Conservation (phyloP, 2,329 filamentous ascomycete species). For the Pyricularia sp. region DNA sequence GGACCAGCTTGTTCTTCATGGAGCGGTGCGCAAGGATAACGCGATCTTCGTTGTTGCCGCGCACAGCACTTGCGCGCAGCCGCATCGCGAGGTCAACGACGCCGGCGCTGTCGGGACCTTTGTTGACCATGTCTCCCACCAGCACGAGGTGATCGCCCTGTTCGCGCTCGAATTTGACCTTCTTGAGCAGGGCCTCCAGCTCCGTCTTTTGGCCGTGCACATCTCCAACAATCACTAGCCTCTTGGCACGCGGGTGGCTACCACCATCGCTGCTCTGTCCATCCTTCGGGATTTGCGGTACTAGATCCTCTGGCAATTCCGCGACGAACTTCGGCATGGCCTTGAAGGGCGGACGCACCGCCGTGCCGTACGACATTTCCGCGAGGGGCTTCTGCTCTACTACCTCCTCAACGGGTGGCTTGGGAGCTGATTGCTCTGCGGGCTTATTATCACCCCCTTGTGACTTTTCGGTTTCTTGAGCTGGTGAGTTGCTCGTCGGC, state of each 20-base stretch:
- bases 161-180: slow-evolving; percentile 45
- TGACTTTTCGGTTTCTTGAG: background rate
- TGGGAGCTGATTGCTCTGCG: background rate
- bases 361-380: slow-evolving; percentile 27
- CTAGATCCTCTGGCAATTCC: slow-evolving; percentile 17
- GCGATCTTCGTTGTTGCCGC: slow-evolving; percentile 87
- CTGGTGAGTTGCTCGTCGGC: background rate
- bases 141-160: slow-evolving; percentile 62
- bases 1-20: slow-evolving; percentile 18
- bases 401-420: background rate
- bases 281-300: slow-evolving; percentile 11
- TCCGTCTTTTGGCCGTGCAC: slow-evolving; percentile 76
- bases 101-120: slow-evolving; percentile 70
- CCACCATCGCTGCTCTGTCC: slow-evolving; percentile 15
- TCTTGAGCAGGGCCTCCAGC: slow-evolving; percentile 50
- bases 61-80: slow-evolving; percentile 65
- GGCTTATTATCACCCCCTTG: background rate
- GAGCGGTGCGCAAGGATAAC: slow-evolving; percentile 53
- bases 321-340: slow-evolving; percentile 14
- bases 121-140: slow-evolving; percentile 68
- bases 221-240: slow-evolving; percentile 77
- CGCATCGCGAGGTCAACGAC: slow-evolving; percentile 65
- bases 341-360: slow-evolving; percentile 23
- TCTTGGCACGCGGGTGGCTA: slow-evolving; percentile 21
- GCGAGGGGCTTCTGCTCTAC: background rate